These are phyloP conservation scores for Hibiscus mutabilis DNA, from an alignment of 345 rosid species.

Conservation along the genomic window DNA sequence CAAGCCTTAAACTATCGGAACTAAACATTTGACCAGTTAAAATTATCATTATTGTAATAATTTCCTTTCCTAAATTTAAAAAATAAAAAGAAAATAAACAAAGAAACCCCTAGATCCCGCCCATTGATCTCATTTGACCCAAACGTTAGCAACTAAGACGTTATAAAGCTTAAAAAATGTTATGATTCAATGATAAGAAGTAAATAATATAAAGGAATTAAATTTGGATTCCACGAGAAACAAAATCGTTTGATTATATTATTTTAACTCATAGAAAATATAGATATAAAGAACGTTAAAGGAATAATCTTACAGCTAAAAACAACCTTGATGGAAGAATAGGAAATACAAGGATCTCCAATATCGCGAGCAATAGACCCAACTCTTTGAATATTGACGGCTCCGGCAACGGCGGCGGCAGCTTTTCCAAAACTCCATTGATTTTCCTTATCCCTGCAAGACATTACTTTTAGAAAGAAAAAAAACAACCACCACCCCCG, in stretches of 20 bases:
- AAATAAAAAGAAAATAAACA: background rate
- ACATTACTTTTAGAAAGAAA: slow-evolving; percentile 52
- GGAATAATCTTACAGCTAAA: slow-evolving; percentile 36
- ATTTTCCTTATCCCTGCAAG: slow-evolving; percentile 45
- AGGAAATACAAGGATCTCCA: slow-evolving; percentile 78
- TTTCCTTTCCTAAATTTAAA: background rate
- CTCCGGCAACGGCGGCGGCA: slow-evolving; percentile 8
- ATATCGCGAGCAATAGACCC: slow-evolving; percentile 68
- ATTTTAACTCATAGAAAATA: background rate
- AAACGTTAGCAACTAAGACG: background rate
- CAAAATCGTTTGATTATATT: background rate
- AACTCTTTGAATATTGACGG: slow-evolving; percentile 63
- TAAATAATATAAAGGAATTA: background rate
- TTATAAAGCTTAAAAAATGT: background rate
- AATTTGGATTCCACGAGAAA: background rate
- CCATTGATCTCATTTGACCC: background rate
- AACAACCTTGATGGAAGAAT: slow-evolving; percentile 70
- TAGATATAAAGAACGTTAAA: background rate
- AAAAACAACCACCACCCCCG: slow-evolving; percentile 10
- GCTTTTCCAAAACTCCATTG: slow-evolving; percentile 73
- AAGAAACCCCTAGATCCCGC: background rate
- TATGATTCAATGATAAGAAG: background rate
- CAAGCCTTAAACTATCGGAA: slow-evolving; percentile 1
- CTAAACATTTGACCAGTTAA: background rate
- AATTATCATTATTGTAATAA: background rate